phyloP scores from a whole-genome alignment of 73 alveolate genomes.

The Tetrahymena thermophila region DNA sequence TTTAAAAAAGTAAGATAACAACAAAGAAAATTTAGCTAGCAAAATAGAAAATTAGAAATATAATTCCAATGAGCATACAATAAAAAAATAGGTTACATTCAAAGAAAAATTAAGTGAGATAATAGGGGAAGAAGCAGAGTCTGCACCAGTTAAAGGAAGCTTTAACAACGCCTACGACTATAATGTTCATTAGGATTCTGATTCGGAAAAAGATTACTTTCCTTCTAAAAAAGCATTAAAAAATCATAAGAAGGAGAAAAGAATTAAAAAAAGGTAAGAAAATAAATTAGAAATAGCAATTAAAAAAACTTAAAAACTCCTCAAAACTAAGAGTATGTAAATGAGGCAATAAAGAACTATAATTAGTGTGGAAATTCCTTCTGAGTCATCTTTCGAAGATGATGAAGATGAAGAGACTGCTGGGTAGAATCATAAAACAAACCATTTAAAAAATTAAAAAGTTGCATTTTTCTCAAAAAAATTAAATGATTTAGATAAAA shows the following conservation, averaged over 20 bases:
- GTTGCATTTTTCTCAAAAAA: background rate
- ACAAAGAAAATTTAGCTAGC: background rate
- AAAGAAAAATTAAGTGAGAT: background rate
- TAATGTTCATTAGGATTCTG: background rate
- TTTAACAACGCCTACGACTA: background rate
- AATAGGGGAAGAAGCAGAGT: background rate
- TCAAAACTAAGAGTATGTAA: background rate
- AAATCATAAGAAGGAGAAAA: background rate
- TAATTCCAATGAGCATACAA: background rate
- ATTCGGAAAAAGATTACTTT: background rate
- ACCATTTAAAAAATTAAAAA: background rate
- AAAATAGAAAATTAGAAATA: background rate
- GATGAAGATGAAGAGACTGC: background rate
- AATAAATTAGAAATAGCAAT: background rate
- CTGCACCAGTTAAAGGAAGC: background rate
- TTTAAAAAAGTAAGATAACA: background rate
- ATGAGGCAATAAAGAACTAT: background rate
- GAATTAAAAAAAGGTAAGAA: background rate
- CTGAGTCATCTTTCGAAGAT: background rate
- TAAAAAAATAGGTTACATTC: background rate
- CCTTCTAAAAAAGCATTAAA: background rate
- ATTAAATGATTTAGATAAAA: background rate
- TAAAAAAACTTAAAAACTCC: background rate
- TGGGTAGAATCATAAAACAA: background rate
- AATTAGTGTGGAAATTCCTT: background rate